Conservation (phyloP, 2,329 filamentous ascomycete genomes). For the Talaromyces sp. region DNA sequence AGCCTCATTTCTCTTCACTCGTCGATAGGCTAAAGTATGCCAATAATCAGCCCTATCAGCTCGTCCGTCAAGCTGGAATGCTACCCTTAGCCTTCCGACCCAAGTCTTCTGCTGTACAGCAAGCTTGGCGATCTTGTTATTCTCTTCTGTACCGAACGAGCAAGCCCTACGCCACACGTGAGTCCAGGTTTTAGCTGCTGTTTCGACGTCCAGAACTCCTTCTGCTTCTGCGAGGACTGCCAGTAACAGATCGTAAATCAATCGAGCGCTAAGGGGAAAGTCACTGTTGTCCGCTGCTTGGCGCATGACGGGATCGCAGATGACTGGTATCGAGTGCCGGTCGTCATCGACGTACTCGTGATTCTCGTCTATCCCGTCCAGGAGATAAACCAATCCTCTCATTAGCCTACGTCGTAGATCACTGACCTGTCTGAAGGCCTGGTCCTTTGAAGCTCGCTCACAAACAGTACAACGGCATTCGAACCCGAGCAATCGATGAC, state of each 20-base stretch:
- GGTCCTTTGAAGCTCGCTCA: neutral
- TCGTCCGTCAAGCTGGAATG: conserved; percentile 19
- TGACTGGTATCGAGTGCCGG: conserved; percentile 9
- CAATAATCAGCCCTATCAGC: neutral
- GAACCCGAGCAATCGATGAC: conserved; percentile 15
- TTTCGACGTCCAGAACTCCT: conserved; percentile 19
- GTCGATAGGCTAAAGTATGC: neutral
- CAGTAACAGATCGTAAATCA: conserved; percentile 17
- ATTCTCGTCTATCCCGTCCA: conserved; percentile 1
- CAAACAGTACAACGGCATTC: conserved; percentile 18
- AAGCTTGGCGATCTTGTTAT: conserved; percentile 18
- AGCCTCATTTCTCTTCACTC: neutral
- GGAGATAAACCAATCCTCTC: neutral
- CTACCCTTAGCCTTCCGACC: conserved; percentile 20
- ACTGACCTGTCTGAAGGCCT: conserved; percentile 14
- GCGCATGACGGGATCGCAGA: conserved; percentile 12
- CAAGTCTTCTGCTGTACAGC: conserved; percentile 20
- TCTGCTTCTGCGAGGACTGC: conserved; percentile 18
- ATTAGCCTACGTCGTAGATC: conserved; percentile 9
- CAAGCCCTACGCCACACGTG: conserved; percentile 10
- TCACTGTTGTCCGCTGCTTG: conserved; percentile 15
- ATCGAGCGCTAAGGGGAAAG: conserved; percentile 12
- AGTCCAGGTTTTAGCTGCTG: neutral
- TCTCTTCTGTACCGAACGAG: conserved; percentile 19
- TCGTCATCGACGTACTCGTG: neutral